phyloP scores from a whole-genome alignment of 2,329 filamentous ascomycete species.

The Didymella glomerata region DNA sequence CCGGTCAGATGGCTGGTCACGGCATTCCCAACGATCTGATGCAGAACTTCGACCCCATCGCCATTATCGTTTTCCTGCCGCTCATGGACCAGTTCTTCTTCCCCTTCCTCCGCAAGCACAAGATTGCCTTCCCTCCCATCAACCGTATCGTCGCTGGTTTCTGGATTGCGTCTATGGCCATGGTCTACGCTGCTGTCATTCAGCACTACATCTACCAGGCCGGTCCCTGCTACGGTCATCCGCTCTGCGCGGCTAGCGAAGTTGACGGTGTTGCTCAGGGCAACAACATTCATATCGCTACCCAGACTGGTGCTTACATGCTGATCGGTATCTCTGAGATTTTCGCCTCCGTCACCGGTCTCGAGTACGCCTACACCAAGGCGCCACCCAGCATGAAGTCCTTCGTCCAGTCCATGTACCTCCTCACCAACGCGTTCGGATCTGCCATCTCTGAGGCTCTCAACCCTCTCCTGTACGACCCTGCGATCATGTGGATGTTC shows the following conservation, averaged over 20 bases:
- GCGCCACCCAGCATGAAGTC: constrained; percentile 59
- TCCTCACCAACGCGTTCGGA: constrained; percentile 68
- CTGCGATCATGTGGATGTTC: constrained; percentile 72
- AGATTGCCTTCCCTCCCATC: constrained; percentile 59
- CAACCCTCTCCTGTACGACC: constrained; percentile 68
- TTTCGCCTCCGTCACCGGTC: constrained; percentile 58
- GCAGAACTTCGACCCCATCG: constrained; percentile 58
- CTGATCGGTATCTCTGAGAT: constrained; percentile 59
- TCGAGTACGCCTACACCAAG: constrained; percentile 60
- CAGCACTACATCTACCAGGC: constrained; percentile 66
- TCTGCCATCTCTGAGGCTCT: constrained; percentile 70
- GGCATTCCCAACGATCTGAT: constrained; percentile 60
- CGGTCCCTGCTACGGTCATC: constrained; percentile 61
- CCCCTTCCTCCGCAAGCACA: constrained; percentile 53
- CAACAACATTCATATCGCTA: constrained; percentile 56
- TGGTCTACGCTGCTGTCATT: constrained; percentile 65
- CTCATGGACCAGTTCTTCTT: constrained; percentile 55
- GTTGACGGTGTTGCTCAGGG: constrained; percentile 43
- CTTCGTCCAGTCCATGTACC: constrained; percentile 63
- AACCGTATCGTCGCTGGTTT: constrained; percentile 63
- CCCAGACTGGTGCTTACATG: constrained; percentile 58
- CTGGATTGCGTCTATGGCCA: constrained; percentile 61
- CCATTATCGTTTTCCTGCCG: constrained; percentile 58
- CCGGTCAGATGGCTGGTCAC: constrained; percentile 55
- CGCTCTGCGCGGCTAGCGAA: constrained; percentile 47